Evolutionary conservation across 257 asterid species (phyloP).

Genomic region (Solanum pennellii): DNA sequence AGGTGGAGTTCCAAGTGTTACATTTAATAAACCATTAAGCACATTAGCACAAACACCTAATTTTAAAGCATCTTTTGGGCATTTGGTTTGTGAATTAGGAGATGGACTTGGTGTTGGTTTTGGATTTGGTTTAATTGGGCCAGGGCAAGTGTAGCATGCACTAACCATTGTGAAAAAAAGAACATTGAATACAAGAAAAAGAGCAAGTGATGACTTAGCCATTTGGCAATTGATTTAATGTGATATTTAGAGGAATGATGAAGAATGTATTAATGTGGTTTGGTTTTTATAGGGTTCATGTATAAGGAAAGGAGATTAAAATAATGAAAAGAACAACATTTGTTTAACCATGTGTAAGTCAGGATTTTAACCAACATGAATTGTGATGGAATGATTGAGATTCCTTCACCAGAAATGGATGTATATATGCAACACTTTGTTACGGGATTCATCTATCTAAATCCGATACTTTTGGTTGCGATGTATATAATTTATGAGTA

Average conservation of each 20-base stretch:
- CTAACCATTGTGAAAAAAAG: conserved; percentile 21
- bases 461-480: neutral
- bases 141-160: conserved; percentile 15
- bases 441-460: too few species aligned
- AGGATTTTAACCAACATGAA: neutral
- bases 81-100: neutral
- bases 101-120: conserved; percentile 7
- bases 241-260: neutral
- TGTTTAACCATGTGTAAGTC: neutral
- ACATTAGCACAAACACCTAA: conserved; percentile 43
- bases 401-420: neutral
- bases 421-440: neutral
- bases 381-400: neutral
- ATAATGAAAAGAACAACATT: neutral
- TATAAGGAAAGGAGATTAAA: neutral
- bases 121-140: neutral
- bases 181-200: conserved; percentile 20
- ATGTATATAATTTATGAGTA: neutral
- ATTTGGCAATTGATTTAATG: neutral
- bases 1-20: conserved; percentile 36
- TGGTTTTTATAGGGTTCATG: neutral
- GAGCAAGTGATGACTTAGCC: conserved; percentile 8
- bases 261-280: neutral
- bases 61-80: conserved; percentile 5
- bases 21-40: conserved; percentile 20